Evolutionary conservation across 2,329 filamentous ascomycete species (phyloP).

Genomic region (Aureobasidium uvarum): DNA sequence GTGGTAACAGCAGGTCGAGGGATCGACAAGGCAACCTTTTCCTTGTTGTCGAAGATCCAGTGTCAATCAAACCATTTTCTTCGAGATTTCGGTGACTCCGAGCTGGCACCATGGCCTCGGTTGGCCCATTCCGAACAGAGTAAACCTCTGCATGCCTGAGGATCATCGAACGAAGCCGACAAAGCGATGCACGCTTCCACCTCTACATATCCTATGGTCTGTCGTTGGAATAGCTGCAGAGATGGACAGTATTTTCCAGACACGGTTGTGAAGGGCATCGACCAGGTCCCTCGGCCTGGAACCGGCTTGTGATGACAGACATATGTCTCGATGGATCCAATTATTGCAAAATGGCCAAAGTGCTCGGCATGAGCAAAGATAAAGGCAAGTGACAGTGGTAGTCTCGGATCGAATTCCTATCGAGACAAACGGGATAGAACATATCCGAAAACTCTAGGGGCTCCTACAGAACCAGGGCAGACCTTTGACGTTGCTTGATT

Average conservation of each 20-base stretch:
- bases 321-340: neutral
- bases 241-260: neutral
- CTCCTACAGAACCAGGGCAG: neutral
- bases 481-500: neutral
- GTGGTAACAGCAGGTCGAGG: neutral
- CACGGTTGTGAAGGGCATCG: neutral
- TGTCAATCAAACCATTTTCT: neutral
- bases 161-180: neutral
- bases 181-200: neutral
- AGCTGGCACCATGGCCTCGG: neutral
- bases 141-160: neutral
- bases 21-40: conserved; percentile 1
- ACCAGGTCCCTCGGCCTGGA: neutral
- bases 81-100: neutral
- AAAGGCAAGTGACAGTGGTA: neutral
- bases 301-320: neutral
- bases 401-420: neutral
- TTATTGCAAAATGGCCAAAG: neutral
- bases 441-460: neutral
- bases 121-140: neutral
- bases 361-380: neutral
- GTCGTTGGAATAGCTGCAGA: neutral
- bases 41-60: neutral
- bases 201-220: neutral
- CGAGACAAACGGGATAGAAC: neutral